phyloP scores from a whole-genome alignment of 2,329 filamentous ascomycete species.

The Hymenoscyphus albidus region DNA sequence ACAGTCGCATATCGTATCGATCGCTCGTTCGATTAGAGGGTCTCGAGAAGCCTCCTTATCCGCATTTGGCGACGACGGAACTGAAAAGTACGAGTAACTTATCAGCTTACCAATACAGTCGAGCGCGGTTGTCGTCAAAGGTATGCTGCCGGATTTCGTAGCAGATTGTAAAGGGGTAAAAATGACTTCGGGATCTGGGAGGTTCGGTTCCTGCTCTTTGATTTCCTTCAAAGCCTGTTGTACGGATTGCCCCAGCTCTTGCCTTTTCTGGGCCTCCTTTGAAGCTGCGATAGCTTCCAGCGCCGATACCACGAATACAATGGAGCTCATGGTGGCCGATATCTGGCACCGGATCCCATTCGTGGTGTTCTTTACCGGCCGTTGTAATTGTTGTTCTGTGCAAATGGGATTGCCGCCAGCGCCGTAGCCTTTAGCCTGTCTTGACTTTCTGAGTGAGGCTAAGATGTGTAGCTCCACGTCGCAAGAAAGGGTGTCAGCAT shows the following conservation, averaged over 20 bases:
- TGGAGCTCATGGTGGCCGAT: slow-evolving; percentile 72
- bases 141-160: slow-evolving; percentile 78
- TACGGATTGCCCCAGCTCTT: slow-evolving; percentile 76
- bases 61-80: slow-evolving; percentile 48
- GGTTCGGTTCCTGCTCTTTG: slow-evolving; percentile 74
- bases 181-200: slow-evolving; percentile 85
- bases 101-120: slow-evolving; percentile 99
- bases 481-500: background rate
- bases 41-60: slow-evolving; percentile 44
- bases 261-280: slow-evolving; percentile 85
- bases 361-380: slow-evolving; percentile 6
- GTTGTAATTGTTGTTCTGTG: background rate
- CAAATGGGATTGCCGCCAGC: background rate
- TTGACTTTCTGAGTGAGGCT: slow-evolving; percentile 1
- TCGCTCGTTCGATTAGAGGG: slow-evolving; percentile 92
- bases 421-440: background rate
- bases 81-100: slow-evolving; percentile 96
- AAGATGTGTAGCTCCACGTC: background rate
- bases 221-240: slow-evolving; percentile 80
- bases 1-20: slow-evolving; percentile 98
- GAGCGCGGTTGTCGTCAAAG: slow-evolving; percentile 82
- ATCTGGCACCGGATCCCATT: slow-evolving; percentile 19
- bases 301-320: slow-evolving; percentile 92
- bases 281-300: slow-evolving; percentile 88
- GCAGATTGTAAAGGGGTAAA: slow-evolving; percentile 89